Conservation (phyloP, 176 grass and related monocot genomes). For the Eleusine indica region DNA sequence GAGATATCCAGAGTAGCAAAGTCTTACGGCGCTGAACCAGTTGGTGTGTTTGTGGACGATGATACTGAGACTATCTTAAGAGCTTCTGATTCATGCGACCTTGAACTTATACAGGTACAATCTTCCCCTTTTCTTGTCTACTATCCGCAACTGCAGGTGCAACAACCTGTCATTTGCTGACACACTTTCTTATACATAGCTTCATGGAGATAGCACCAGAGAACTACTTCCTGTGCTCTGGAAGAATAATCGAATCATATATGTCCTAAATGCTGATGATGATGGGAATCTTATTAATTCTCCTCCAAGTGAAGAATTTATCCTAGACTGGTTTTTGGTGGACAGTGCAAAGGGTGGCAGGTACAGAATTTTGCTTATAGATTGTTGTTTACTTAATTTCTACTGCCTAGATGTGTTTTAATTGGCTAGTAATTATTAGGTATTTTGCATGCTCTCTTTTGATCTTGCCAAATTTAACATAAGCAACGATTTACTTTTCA, state of each 20-base stretch:
- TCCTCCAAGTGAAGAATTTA: constrained; percentile 57
- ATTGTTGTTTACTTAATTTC: not conserved
- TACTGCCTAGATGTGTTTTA: constrained; percentile 5
- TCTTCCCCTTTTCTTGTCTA: not conserved
- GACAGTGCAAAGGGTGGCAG: constrained; percentile 87
- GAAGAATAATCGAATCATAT: constrained; percentile 62
- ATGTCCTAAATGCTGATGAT: constrained; percentile 75
- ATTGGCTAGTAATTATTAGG: not conserved
- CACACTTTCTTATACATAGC: constrained; percentile 46
- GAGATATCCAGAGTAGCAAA: constrained; percentile 67
- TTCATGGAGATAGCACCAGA: constrained; percentile 77
- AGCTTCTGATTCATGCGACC: constrained; percentile 53
- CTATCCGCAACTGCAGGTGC: not conserved
- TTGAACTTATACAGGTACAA: constrained; percentile 72
- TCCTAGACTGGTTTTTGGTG: constrained; percentile 74
- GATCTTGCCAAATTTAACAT: not conserved
- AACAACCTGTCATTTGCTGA: not conserved
- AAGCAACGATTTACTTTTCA: not conserved
- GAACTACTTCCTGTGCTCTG: constrained; percentile 55
- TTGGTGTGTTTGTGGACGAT: constrained; percentile 89
- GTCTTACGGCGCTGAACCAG: constrained; percentile 63
- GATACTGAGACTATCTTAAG: constrained; percentile 63
- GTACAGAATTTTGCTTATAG: constrained; percentile 38
- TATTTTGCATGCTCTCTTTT: not conserved
- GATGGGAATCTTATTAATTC: constrained; percentile 66